Percentiles rank a stretch among this genome's conserved stretches.
Evolutionary conservation across 2,329 filamentous ascomycete genomes (phyloP).

Genomic region (Calonectria hongkongensis): DNA sequence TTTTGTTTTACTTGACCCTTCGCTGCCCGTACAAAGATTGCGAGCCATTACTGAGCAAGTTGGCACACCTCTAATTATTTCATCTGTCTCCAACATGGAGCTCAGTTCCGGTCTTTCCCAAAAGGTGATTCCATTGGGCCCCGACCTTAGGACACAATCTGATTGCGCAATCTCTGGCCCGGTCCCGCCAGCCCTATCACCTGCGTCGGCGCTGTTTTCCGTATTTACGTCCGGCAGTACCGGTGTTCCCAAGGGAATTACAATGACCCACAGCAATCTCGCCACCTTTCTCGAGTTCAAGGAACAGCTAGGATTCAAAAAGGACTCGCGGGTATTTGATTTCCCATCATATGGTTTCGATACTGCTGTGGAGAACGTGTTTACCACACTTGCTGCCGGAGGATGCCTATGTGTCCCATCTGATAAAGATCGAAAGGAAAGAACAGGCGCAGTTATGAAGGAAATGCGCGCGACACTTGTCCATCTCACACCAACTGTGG

Average conservation of each 20-base stretch:
- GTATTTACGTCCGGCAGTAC: slow-evolving; percentile 54
- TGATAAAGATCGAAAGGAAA: slow-evolving; percentile 24
- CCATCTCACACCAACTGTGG: not conserved
- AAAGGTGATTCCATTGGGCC: not conserved
- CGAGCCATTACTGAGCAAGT: not conserved
- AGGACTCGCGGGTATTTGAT: slow-evolving; percentile 21
- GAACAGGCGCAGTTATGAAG: not conserved
- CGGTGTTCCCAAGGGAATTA: slow-evolving; percentile 51
- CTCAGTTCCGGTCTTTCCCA: not conserved
- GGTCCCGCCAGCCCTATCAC: slow-evolving; percentile 12
- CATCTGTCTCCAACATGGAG: not conserved
- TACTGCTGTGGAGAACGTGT: slow-evolving; percentile 35
- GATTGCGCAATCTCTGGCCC: not conserved
- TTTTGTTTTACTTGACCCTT: slow-evolving; percentile 3
- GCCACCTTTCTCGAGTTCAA: slow-evolving; percentile 22
- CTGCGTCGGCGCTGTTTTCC: slow-evolving; percentile 37
- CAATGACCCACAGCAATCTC: slow-evolving; percentile 44
- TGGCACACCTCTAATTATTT: not conserved
- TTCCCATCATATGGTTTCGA: slow-evolving; percentile 45
- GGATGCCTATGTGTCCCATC: slow-evolving; percentile 41
- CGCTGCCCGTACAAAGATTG: not conserved
- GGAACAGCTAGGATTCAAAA: not conserved
- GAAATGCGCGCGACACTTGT: not conserved
- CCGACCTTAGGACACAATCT: not conserved
- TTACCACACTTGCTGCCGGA: slow-evolving; percentile 34